Base-by-base conservation (phyloP, 768 basidiomycete genomes). In the Suillus americanus region DNA sequence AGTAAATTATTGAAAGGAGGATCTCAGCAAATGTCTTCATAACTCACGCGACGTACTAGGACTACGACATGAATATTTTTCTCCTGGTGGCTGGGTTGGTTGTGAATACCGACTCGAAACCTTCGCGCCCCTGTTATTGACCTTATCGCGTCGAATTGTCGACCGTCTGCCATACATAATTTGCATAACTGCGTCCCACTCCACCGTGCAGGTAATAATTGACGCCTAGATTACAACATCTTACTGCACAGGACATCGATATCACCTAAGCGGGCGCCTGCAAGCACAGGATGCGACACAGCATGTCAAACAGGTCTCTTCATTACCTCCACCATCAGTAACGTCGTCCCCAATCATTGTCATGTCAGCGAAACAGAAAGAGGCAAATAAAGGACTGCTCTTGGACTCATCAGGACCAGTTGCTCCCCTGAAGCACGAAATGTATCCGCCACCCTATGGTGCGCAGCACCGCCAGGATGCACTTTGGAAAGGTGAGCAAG, bases 381-480 rank as follows among this genome's bases (percentile, higher is more conserved):
- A 30, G 28, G 28, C 3, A 30, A 30, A 30, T n/a, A n/a, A n/a
- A n/a, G n/a, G n/a, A n/a, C n/a, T n/a, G 23, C 48, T 6, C 1
- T 50, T 14, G 25, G 13, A 50, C 14, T 50, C 14, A 16, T 16
- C 48, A 8, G 7, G 48, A 16, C 25, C n/a, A 16, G 16, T 28
- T 28, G 3, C 8, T 18, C 25, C 14, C 25, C 25, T 16, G 16
- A 16, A 28, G 25, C 14, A 8, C 1, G 13, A 16, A 16, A 9
- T 18, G 14, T 3, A 18, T 7, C 37, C 23, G 9, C 37, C 37
- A 25, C 55, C 8, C 1, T 56, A 56, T 59, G 40, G 40, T 13
- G 57, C 57, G 13, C 57, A 59, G 18, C 57, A 59, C 38, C 23
- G 18, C 18, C 57, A 20, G 57, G 38, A 59, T 59, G 57, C 57